Percentiles rank a stretch among this genome's conserved stretches.
These are phyloP conservation scores for Termitomyces sp. DNA, from an alignment of 768 basidiomycete species.

Conservation along the genomic window DNA sequence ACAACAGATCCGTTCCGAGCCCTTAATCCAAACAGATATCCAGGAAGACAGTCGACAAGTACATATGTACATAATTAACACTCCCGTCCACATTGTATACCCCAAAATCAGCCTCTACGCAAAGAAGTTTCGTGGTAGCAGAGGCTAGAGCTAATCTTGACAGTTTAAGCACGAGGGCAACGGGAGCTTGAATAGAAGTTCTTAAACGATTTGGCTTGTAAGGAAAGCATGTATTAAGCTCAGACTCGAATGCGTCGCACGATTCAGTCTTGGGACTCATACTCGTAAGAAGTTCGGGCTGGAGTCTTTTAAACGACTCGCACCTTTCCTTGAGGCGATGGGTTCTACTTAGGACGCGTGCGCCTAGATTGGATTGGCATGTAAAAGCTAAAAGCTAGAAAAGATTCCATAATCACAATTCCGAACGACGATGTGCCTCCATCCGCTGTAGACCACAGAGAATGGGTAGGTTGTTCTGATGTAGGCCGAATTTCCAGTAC, in stretches of 20 bases:
- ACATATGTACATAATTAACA: neutral
- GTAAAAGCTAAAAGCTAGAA: neutral
- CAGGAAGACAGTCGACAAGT: neutral
- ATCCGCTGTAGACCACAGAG: neutral
- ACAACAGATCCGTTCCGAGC: slow-evolving; percentile 2
- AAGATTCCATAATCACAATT: neutral
- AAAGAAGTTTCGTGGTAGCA: neutral
- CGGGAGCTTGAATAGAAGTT: neutral
- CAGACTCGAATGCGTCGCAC: neutral
- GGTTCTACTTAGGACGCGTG: neutral
- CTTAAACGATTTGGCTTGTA: neutral
- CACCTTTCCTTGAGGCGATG: too few species aligned
- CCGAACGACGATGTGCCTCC: neutral
- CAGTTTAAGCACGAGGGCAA: slow-evolving; percentile 1
- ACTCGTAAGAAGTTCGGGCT: neutral
- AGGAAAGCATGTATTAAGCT: neutral
- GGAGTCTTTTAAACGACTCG: neutral
- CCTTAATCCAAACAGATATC: neutral
- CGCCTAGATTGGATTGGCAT: neutral
- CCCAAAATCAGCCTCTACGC: neutral
- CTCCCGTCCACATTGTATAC: neutral
- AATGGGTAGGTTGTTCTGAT: neutral
- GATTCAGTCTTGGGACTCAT: neutral
- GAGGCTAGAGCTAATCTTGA: neutral
- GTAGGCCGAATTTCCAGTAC: neutral